Conservation (phyloP, 371 early-diverging fungal genomes). For the Syncephalastrum racemosum region DNA sequence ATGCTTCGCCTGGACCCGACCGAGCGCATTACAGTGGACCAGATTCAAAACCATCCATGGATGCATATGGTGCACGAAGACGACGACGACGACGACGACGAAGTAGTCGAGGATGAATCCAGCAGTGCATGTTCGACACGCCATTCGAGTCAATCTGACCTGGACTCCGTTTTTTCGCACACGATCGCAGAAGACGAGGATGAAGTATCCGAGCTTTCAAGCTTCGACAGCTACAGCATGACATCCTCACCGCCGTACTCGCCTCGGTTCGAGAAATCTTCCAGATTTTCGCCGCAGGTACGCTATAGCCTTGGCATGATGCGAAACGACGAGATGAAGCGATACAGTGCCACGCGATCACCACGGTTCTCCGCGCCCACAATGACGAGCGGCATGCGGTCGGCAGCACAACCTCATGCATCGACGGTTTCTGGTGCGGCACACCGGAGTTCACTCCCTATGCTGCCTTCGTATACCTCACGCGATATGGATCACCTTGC, state of each 20-base stretch:
- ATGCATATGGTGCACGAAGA: constrained; percentile 24
- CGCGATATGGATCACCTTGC: constrained; percentile 6
- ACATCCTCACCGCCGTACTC: constrained; percentile 1
- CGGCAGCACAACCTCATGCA: constrained; percentile 1
- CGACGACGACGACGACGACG: constrained; percentile 28
- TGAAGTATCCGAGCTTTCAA: constrained; percentile 12
- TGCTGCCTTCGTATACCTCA: constrained; percentile 28
- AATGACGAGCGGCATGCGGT: constrained; percentile 12
- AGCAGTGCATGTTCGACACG: constrained; percentile 24
- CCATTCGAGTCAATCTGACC: constrained; percentile 22
- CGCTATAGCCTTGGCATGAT: constrained; percentile 22
- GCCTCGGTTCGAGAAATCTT: not conserved
- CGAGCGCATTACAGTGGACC: constrained; percentile 61
- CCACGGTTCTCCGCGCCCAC: constrained; percentile 35
- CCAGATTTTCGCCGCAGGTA: constrained; percentile 30
- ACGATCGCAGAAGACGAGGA: constrained; percentile 18
- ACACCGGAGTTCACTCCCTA: constrained; percentile 16
- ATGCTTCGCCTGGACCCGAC: constrained; percentile 67
- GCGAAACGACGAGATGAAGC: constrained; percentile 12
- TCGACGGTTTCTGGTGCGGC: constrained; percentile 8
- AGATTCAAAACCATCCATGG: constrained; percentile 73
- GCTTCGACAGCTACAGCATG: constrained; percentile 9
- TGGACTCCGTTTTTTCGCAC: constrained; percentile 23
- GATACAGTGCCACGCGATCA: constrained; percentile 6
- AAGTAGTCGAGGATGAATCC: constrained; percentile 26